phyloP scores from a whole-genome alignment of 1,139 yeast species.

The Pichia sp. region DNA sequence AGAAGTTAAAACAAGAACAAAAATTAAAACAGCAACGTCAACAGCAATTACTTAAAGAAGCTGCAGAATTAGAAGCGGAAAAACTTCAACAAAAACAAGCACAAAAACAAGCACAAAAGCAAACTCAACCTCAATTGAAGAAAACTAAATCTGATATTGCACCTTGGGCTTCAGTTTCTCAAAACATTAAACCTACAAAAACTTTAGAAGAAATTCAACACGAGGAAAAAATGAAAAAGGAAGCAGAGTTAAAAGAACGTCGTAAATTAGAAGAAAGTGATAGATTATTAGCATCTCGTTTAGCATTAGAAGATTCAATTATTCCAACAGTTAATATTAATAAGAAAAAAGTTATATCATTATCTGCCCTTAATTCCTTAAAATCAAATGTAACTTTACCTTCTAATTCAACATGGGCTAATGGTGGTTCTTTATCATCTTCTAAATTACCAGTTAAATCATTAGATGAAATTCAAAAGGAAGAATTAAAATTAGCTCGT shows the following conservation, averaged over 20 bases:
- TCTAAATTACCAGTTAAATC: conserved; percentile 21
- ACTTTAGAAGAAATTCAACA: conserved; percentile 67
- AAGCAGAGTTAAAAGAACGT: conserved; percentile 26
- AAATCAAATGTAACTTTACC: conserved; percentile 1
- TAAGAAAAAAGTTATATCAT: conserved; percentile 12
- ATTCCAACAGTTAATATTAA: conserved; percentile 9
- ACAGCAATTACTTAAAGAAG: background rate
- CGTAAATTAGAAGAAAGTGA: conserved; percentile 21
- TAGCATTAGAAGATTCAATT: conserved; percentile 25
- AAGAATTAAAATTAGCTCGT: conserved; percentile 24
- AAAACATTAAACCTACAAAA: conserved; percentile 39
- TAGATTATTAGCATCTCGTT: conserved; percentile 29
- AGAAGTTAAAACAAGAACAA: conserved; percentile 5
- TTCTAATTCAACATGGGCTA: conserved; percentile 45
- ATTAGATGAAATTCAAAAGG: conserved; percentile 28
- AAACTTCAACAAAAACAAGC: background rate
- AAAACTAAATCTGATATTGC: conserved; percentile 34
- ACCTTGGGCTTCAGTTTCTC: conserved; percentile 47
- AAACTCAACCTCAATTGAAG: background rate
- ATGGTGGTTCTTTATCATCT: background rate
- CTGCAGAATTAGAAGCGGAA: background rate
- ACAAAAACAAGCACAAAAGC: background rate
- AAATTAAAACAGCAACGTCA: conserved; percentile 3
- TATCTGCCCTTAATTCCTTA: conserved; percentile 3
- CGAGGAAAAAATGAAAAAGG: conserved; percentile 51